Percentiles rank a stretch among this genome's conserved stretches.
Conservation (phyloP, 1,284 basidiomycete species). For the Irpex sp. region DNA sequence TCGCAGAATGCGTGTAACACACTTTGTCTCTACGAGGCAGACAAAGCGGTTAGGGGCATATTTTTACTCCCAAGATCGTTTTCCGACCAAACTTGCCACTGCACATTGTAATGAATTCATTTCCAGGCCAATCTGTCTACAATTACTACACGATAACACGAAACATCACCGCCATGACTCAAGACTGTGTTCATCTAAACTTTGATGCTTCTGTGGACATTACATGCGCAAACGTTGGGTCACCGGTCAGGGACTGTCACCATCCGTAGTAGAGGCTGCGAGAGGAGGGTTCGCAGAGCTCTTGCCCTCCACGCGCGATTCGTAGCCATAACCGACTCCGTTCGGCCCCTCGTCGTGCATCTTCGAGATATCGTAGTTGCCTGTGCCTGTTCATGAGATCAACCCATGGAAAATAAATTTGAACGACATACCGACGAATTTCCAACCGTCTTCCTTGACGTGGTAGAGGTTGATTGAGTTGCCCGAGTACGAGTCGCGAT, state of each 20-base stretch:
- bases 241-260: neutral
- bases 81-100: too few relatives aligned
- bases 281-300: constrained; percentile 26
- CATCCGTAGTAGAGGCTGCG: neutral
- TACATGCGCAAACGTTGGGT: too few relatives aligned
- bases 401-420: neutral
- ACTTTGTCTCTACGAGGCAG: too few relatives aligned
- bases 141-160: too few relatives aligned
- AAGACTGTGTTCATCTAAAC: too few relatives aligned
- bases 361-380: constrained; percentile 78
- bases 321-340: constrained; percentile 73
- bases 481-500: constrained; percentile 97
- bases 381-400: constrained; percentile 32
- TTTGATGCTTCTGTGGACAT: too few relatives aligned
- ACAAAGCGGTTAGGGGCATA: too few relatives aligned
- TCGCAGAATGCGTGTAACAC: too few relatives aligned
- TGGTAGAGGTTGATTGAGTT: constrained; percentile 97
- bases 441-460: constrained; percentile 92
- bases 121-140: too few relatives aligned
- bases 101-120: too few relatives aligned
- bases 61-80: too few relatives aligned
- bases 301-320: constrained; percentile 47
- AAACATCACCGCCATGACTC: too few relatives aligned
- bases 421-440: constrained; percentile 72
- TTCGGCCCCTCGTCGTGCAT: constrained; percentile 82